Evolutionary conservation across 768 basidiomycete genomes (phyloP).

Genomic region (Chalciporus pseudorubinellus): DNA sequence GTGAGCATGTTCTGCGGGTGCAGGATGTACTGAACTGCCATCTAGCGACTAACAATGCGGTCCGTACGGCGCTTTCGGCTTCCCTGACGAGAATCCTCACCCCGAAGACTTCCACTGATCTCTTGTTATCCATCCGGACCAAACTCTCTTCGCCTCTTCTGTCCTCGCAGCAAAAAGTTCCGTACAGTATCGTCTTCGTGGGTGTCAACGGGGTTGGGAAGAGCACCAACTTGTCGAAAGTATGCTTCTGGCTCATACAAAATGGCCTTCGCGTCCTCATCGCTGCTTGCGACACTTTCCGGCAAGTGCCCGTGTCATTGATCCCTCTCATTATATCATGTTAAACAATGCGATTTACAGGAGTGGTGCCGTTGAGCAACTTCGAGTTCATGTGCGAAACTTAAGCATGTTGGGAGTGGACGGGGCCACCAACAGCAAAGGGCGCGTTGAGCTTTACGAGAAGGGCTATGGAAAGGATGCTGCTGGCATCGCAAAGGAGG

Average conservation of each 20-base stretch:
- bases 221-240: slow-evolving; percentile 96
- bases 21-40: slow-evolving; percentile 6
- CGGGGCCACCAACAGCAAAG: slow-evolving; percentile 65
- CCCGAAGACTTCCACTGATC: slow-evolving; percentile 95
- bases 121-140: slow-evolving; percentile 87
- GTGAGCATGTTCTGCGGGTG: slow-evolving; percentile 17
- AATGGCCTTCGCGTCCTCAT: slow-evolving; percentile 92
- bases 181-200: slow-evolving; percentile 94
- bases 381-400: slow-evolving; percentile 95
- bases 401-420: slow-evolving; percentile 78
- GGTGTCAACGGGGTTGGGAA: slow-evolving; percentile 99
- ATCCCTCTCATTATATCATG: not conserved
- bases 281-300: slow-evolving; percentile 97
- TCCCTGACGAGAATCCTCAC: slow-evolving; percentile 93
- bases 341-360: slow-evolving; percentile 34
- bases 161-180: slow-evolving; percentile 73
- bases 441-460: slow-evolving; percentile 90
- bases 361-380: slow-evolving; percentile 96
- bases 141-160: slow-evolving; percentile 76
- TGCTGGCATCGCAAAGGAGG: slow-evolving; percentile 96
- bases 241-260: slow-evolving; percentile 98
- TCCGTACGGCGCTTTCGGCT: slow-evolving; percentile 77
- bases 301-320: slow-evolving; percentile 42
- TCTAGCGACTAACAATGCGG: slow-evolving; percentile 79
- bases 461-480: slow-evolving; percentile 98